phyloP scores from a whole-genome alignment of 345 rosid genomes.

The Pelargonium nanum region DNA sequence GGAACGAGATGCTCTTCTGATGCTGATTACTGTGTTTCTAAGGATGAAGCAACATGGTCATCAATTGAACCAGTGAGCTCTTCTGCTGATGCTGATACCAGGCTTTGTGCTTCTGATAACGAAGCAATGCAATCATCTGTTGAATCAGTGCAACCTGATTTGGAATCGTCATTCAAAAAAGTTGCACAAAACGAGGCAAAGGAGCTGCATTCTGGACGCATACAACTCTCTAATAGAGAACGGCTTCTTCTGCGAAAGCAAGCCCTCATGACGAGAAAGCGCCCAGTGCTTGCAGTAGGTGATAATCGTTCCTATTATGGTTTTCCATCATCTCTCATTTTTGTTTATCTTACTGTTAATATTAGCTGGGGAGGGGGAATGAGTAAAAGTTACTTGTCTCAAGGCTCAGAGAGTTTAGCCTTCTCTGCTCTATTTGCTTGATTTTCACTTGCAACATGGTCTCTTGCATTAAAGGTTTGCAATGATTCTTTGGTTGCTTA shows the following conservation, averaged over 20 bases:
- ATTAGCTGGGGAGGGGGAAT: background rate
- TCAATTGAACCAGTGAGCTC: conserved; percentile 7
- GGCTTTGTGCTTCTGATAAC: background rate
- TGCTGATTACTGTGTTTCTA: conserved; percentile 15
- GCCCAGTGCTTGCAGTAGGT: conserved; percentile 86
- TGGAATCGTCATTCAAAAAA: conserved; percentile 12
- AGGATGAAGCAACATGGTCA: conserved; percentile 16
- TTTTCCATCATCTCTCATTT: background rate
- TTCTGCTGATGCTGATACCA: background rate
- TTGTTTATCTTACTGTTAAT: background rate
- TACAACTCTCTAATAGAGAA: conserved; percentile 63
- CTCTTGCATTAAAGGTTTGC: background rate
- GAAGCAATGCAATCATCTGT: background rate
- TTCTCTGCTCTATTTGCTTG: background rate
- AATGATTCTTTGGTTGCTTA: background rate
- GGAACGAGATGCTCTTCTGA: conserved; percentile 11
- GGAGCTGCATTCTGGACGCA: conserved; percentile 19
- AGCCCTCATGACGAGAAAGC: conserved; percentile 76
- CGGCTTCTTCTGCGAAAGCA: conserved; percentile 83
- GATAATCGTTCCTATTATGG: conserved; percentile 10
- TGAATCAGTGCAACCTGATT: background rate
- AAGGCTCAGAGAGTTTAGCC: background rate
- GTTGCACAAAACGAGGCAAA: conserved; percentile 14
- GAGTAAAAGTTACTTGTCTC: background rate
- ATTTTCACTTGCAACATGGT: background rate